A percentile compares a stretch with the other conserved stretches of the same genome.
These are phyloP conservation scores for Claviceps africana DNA, from an alignment of 2,329 filamentous ascomycete genomes.

Conservation along the genomic window DNA sequence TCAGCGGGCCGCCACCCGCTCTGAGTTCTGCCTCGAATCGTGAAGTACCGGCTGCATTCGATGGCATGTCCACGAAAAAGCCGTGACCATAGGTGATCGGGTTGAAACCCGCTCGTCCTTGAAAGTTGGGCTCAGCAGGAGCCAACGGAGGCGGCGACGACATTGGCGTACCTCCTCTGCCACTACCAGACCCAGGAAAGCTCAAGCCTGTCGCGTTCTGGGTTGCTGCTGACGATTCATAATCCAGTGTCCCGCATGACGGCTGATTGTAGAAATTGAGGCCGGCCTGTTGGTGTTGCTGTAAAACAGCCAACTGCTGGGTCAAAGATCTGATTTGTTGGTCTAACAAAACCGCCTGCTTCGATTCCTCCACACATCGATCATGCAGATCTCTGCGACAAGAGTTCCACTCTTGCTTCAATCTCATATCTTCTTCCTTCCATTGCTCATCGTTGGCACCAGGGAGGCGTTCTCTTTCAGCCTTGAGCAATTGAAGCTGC, in stretches of 20 bases:
- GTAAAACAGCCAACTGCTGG: constrained; percentile 31
- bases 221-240: constrained; percentile 25
- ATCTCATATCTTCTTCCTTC: constrained; percentile 35
- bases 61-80: constrained; percentile 36
- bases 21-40: constrained; percentile 51
- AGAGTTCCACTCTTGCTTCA: constrained; percentile 42
- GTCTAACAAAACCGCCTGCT: constrained; percentile 32
- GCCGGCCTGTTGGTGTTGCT: constrained; percentile 26
- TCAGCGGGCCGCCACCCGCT: constrained; percentile 54
- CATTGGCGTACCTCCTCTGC: constrained; percentile 1
- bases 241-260: constrained; percentile 32
- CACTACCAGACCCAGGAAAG: constrained; percentile 4
- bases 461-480: constrained; percentile 49
- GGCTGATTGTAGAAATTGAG: constrained; percentile 31
- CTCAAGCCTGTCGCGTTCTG: constrained; percentile 33
- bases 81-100: constrained; percentile 37
- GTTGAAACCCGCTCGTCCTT: constrained; percentile 39
- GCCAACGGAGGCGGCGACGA: constrained; percentile 3
- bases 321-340: constrained; percentile 30
- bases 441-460: constrained; percentile 46
- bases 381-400: constrained; percentile 39
- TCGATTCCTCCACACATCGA: constrained; percentile 32
- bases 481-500: constrained; percentile 61
- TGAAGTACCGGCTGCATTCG: constrained; percentile 23
- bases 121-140: constrained; percentile 26